Percentiles rank a stretch among this genome's conserved stretches.
Conservation (phyloP, 208 protist genomes). For the Histomonas meleagridis region DNA sequence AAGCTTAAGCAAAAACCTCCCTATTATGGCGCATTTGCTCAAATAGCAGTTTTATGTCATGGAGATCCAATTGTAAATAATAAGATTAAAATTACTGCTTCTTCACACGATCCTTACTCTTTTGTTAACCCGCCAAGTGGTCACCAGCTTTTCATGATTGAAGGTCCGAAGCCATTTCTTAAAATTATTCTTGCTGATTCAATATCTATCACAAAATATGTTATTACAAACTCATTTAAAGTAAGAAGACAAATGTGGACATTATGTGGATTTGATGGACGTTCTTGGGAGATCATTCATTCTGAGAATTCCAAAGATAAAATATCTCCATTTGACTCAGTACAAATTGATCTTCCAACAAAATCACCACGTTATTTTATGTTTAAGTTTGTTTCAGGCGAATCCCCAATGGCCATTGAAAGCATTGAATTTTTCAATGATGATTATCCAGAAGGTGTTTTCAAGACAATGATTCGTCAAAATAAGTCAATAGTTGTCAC, state of each 20-base stretch:
- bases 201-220: neutral
- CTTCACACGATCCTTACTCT: neutral
- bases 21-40: neutral
- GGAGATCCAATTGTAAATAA: neutral
- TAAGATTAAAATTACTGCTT: neutral
- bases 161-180: neutral
- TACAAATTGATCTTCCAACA: neutral
- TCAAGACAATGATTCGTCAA: neutral
- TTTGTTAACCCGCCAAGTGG: neutral
- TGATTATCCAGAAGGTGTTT: neutral
- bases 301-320: neutral
- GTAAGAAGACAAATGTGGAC: neutral
- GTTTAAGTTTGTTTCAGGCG: neutral
- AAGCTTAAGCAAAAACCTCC: neutral
- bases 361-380: neutral
- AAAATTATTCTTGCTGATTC: neutral
- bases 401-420: neutral
- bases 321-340: neutral
- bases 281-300: neutral
- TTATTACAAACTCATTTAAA: neutral
- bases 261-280: neutral
- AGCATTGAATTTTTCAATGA: neutral
- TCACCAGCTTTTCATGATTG: neutral
- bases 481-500: neutral
- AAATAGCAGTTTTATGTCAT: neutral